Percentiles rank a stretch among this genome's conserved stretches.
phyloP scores from a whole-genome alignment of 1,284 basidiomycete species.

The Apiotrichum veenhuisii region DNA sequence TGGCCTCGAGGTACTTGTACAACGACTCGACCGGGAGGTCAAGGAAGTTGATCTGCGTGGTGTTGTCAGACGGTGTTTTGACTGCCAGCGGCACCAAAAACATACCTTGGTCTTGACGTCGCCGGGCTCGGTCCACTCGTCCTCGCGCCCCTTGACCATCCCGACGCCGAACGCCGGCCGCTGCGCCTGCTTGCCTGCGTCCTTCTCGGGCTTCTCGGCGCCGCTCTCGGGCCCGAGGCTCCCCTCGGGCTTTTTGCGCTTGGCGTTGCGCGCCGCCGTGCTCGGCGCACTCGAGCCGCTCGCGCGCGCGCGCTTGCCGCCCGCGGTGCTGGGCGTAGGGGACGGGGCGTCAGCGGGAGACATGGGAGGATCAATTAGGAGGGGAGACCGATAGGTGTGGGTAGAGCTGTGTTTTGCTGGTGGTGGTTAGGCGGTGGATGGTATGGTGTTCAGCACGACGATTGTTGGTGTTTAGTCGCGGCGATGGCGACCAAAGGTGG shows the following conservation, averaged over 20 bases:
- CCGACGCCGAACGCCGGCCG: constrained; percentile 20
- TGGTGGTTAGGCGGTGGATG: not conserved
- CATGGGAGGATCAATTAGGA: too few species aligned
- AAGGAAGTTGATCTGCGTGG: constrained; percentile 47
- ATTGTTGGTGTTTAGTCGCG: not conserved
- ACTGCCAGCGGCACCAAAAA: not conserved
- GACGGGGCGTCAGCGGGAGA: constrained; percentile 18
- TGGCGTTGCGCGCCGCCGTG: constrained; percentile 21
- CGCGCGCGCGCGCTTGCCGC: constrained; percentile 16
- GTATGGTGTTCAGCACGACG: not conserved
- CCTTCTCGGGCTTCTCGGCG: constrained; percentile 2
- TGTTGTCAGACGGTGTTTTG: too few species aligned
- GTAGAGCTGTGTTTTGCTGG: not conserved
- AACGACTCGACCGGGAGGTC: constrained; percentile 41
- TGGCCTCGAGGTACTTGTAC: constrained; percentile 40
- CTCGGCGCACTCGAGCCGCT: not conserved
- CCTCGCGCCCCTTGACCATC: constrained; percentile 33
- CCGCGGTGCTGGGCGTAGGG: constrained; percentile 22
- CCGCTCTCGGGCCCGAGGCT: constrained; percentile 16
- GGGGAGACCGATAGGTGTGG: too few species aligned
- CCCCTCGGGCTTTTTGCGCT: constrained; percentile 39
- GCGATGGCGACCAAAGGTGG: constrained; percentile 13
- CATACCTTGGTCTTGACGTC: constrained; percentile 44
- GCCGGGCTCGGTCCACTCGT: constrained; percentile 36
- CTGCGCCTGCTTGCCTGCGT: not conserved